A percentile compares a stretch with the other conserved stretches of the same genome.
These are phyloP conservation scores for Pseudonitzschia delicatissima DNA, from an alignment of 108 stramenopile genomes.

Conservation along the genomic window DNA sequence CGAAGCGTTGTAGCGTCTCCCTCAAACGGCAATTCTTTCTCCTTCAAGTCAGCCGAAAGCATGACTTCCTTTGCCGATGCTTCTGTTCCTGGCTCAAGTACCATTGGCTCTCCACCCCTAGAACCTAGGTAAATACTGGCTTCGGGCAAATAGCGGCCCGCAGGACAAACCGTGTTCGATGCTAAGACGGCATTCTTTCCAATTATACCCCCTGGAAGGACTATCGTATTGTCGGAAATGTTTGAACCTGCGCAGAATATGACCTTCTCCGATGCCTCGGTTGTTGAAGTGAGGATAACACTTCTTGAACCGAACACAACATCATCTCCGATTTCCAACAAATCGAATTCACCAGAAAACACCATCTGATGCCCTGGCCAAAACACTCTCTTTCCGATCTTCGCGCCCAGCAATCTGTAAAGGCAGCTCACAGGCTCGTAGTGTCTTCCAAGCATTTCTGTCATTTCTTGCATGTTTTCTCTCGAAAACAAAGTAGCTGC, in stretches of 20 bases:
- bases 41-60: constrained; percentile 17
- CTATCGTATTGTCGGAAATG: constrained; percentile 51
- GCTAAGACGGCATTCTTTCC: constrained; percentile 61
- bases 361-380: constrained; percentile 57
- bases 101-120: constrained; percentile 43
- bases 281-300: constrained; percentile 35
- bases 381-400: constrained; percentile 62
- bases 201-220: constrained; percentile 51
- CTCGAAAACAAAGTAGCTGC: constrained; percentile 38
- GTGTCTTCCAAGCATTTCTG: constrained; percentile 56
- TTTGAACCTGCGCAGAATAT: constrained; percentile 53
- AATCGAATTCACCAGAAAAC: constrained; percentile 57
- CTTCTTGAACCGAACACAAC: constrained; percentile 67
- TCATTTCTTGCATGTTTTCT: constrained; percentile 40
- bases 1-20: constrained; percentile 55
- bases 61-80: constrained; percentile 4
- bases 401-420: constrained; percentile 57
- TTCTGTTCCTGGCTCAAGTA: constrained; percentile 43
- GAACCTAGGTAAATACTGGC: constrained; percentile 51
- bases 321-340: constrained; percentile 66
- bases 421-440: constrained; percentile 49
- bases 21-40: constrained; percentile 23
- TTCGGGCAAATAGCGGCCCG: constrained; percentile 47
- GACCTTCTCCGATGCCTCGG: constrained; percentile 35
- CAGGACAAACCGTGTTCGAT: constrained; percentile 51